phyloP scores from a whole-genome alignment of 768 basidiomycete species.

The Pilatotrama ljubarskyi region DNA sequence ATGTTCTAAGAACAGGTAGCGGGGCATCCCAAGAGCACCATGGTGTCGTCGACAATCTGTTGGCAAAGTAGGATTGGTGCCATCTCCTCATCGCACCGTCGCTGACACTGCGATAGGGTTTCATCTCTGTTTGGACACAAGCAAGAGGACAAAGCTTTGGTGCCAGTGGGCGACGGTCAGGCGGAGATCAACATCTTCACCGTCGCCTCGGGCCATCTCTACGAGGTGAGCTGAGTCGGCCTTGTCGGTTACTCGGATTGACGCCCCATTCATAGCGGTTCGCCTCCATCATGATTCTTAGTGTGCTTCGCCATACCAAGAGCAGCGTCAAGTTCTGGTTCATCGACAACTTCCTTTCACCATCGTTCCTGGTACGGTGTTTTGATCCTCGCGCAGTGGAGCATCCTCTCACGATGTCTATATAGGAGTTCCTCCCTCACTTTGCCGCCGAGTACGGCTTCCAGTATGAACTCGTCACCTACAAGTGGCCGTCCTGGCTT shows the following conservation, averaged over 20 bases:
- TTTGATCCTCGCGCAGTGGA: neutral
- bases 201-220: conserved; percentile 93
- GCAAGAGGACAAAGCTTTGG: conserved; percentile 19
- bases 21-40: conserved; percentile 30
- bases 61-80: conserved; percentile 47
- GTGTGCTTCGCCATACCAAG: conserved; percentile 91
- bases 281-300: conserved; percentile 97
- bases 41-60: conserved; percentile 48
- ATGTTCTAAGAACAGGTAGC: conserved; percentile 63
- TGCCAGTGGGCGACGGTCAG: conserved; percentile 40
- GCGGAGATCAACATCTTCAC: conserved; percentile 99
- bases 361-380: conserved; percentile 81
- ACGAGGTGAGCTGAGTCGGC: conserved; percentile 64
- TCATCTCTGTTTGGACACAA: conserved; percentile 28
- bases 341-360: conserved; percentile 98
- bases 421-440: conserved; percentile 91
- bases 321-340: conserved; percentile 99
- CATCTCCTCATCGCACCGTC: conserved; percentile 7
- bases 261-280: conserved; percentile 65
- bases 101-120: conserved; percentile 22
- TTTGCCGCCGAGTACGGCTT: conserved; percentile 90
- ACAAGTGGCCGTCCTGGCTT: conserved; percentile 99
- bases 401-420: neutral
- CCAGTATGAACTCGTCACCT: conserved; percentile 96
- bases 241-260: neutral